Evolutionary conservation across 176 grass and related monocot species (phyloP).

Genomic region (Saccharum spontaneum): DNA sequence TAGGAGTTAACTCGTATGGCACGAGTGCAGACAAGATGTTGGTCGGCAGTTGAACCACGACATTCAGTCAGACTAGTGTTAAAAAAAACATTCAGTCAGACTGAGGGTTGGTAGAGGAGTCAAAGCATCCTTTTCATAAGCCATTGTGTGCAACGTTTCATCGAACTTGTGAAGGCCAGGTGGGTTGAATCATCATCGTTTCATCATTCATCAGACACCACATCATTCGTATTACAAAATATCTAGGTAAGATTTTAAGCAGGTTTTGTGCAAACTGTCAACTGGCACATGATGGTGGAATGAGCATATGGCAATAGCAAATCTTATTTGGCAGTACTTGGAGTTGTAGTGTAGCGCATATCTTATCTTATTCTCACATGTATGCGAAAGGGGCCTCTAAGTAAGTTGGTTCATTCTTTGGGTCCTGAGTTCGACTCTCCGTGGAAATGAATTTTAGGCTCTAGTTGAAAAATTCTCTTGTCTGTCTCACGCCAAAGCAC

Average conservation of each 20-base stretch:
- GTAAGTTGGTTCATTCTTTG: too few species aligned
- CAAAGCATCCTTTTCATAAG: not conserved
- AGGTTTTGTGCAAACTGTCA: not conserved
- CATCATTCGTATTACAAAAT: not conserved
- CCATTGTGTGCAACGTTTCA: not conserved
- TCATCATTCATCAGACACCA: not conserved
- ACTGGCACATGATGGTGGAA: too few species aligned
- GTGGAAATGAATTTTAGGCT: too few species aligned
- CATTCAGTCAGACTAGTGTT: not conserved
- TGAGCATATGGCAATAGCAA: too few species aligned
- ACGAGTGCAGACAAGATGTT: not conserved
- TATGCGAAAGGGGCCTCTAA: too few species aligned
- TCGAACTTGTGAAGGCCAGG: not conserved
- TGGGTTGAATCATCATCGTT: not conserved
- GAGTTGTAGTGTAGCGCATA: too few species aligned
- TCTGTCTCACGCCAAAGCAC: too few species aligned
- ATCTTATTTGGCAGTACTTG: too few species aligned
- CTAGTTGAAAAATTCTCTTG: too few species aligned
- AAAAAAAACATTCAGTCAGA: not conserved
- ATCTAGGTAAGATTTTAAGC: constrained; percentile 20
- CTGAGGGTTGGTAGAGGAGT: not conserved
- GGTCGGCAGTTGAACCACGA: constrained; percentile 3
- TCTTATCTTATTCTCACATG: too few species aligned
- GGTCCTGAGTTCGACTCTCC: too few species aligned
- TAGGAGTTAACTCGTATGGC: not conserved